A percentile compares a stretch with the other conserved stretches of the same genome.
These are phyloP conservation scores for Mycena rosella DNA, from an alignment of 768 basidiomycete genomes.

Conservation along the genomic window DNA sequence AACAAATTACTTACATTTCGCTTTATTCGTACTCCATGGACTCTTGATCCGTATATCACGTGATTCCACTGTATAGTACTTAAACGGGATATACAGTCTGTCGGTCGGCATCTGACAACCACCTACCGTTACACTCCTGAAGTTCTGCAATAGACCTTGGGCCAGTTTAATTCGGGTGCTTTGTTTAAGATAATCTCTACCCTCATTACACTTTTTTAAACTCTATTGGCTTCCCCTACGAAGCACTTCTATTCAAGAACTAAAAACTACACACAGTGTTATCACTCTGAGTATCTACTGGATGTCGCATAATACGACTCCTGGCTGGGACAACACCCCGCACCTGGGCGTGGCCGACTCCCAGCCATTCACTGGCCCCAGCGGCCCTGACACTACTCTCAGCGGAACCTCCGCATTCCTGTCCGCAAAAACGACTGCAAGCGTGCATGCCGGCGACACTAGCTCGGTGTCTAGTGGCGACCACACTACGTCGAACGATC, in stretches of 20 bases:
- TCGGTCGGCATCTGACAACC: too few species aligned
- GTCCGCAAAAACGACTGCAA: background rate
- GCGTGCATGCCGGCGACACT: background rate
- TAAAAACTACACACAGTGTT: background rate
- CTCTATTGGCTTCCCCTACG: background rate
- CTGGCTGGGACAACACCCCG: background rate
- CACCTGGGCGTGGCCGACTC: background rate
- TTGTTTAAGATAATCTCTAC: background rate
- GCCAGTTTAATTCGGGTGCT: too few species aligned
- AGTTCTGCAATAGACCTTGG: too few species aligned
- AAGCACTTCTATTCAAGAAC: background rate
- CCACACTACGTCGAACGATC: background rate
- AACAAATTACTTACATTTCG: too few species aligned
- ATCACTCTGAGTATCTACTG: background rate
- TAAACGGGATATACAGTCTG: too few species aligned
- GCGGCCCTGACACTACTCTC: background rate
- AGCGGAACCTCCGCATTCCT: background rate
- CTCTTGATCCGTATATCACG: too few species aligned
- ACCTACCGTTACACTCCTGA: too few species aligned
- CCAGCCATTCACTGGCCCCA: rapidly evolving
- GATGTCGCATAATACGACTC: background rate
- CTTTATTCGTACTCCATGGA: too few species aligned
- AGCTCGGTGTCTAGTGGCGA: background rate
- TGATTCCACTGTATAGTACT: too few species aligned
- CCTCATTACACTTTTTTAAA: conserved; percentile 7